Percentiles rank a stretch among this genome's conserved stretches.
These are phyloP conservation scores for Fragaria nilgerrensis DNA, from an alignment of 306 rosid species.

Conservation along the genomic window DNA sequence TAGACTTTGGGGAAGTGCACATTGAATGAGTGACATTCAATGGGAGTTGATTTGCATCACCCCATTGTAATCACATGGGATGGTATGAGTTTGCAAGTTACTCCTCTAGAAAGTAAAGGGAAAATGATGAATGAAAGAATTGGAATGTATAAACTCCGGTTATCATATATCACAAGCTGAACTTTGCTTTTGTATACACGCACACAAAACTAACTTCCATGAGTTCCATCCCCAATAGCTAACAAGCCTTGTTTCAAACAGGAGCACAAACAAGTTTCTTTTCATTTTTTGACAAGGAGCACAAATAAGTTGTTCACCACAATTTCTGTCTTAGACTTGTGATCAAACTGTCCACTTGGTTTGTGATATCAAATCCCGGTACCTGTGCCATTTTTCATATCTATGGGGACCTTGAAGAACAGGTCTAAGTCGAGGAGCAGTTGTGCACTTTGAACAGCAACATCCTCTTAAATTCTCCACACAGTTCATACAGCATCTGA, in stretches of 20 bases:
- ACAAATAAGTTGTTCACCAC: not conserved
- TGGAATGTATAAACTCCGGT: not conserved
- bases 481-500: conserved; percentile 77
- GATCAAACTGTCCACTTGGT: conserved; percentile 35
- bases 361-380: conserved; percentile 52
- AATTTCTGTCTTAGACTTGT: not conserved
- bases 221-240: not conserved
- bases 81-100: not conserved
- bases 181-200: not conserved
- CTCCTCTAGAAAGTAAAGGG: not conserved
- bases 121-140: not conserved
- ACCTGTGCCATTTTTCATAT: conserved; percentile 77
- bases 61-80: not conserved
- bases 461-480: conserved; percentile 64
- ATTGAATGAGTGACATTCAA: not conserved
- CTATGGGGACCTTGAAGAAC: conserved; percentile 58
- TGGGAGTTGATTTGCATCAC: not conserved
- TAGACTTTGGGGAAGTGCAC: not conserved
- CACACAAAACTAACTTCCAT: not conserved
- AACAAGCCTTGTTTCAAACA: not conserved
- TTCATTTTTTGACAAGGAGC: not conserved
- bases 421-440: conserved; percentile 82
- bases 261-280: not conserved
- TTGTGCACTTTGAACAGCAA: conserved; percentile 69
- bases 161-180: not conserved